Conservation (phyloP, 805 yeast genomes). For the Metschnikowia cerradonensis region DNA sequence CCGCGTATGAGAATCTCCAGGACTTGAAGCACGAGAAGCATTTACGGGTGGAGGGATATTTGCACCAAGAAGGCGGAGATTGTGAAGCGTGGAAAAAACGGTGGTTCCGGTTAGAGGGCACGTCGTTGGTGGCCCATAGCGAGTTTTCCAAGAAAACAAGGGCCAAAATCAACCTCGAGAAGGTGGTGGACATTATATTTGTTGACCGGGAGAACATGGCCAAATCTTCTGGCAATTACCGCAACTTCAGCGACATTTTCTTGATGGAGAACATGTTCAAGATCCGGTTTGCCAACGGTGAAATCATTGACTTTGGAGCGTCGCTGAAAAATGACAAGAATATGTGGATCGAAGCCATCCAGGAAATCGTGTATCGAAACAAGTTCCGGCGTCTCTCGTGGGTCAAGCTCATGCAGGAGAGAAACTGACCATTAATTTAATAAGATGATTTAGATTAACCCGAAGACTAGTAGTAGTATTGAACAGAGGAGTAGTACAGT, state of each 20-base stretch:
- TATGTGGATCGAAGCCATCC: conserved; percentile 62
- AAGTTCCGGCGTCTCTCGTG: conserved; percentile 56
- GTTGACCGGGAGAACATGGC: conserved; percentile 36
- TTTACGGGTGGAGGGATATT: conserved; percentile 53
- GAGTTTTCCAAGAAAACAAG: conserved; percentile 64
- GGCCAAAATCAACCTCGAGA: conserved; percentile 70
- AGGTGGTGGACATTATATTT: conserved; percentile 52
- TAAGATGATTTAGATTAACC: too few species aligned
- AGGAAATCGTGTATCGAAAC: conserved; percentile 52
- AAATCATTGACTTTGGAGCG: conserved; percentile 80
- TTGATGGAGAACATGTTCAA: conserved; percentile 72
- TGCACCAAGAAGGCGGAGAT: conserved; percentile 93
- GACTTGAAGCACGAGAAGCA: conserved; percentile 27
- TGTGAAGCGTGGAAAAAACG: conserved; percentile 69
- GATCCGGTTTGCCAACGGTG: conserved; percentile 72
- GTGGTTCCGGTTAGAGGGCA: conserved; percentile 68
- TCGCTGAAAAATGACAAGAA: conserved; percentile 58
- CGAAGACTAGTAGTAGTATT: too few species aligned
- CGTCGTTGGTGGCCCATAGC: conserved; percentile 70
- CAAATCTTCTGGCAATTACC: conserved; percentile 29
- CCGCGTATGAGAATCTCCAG: conserved; percentile 35
- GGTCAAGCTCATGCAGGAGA: conserved; percentile 47
- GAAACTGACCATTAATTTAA: background rate
- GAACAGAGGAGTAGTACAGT: too few species aligned
- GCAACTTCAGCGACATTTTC: conserved; percentile 71